These are phyloP conservation scores for Blakeslea trispora DNA, from an alignment of 371 early-diverging fungal species.

Conservation along the genomic window DNA sequence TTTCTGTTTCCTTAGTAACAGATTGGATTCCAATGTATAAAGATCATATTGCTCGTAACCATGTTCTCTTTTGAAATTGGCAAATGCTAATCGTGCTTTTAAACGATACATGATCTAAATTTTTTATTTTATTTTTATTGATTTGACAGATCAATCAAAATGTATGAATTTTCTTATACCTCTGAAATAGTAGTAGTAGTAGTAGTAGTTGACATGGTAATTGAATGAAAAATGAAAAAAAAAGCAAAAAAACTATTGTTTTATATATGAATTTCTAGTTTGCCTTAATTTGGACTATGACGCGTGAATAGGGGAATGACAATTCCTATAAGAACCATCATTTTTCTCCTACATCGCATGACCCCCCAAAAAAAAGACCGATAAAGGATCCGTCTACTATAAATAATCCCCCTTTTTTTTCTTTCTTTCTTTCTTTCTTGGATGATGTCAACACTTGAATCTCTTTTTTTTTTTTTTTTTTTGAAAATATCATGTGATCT, in stretches of 20 bases:
- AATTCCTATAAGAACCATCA: slow-evolving; percentile 1
- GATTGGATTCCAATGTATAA: slow-evolving; percentile 26
- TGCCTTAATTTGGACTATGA: slow-evolving; percentile 18
- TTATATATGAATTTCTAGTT: slow-evolving; percentile 2
- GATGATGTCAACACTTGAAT: too few relatives aligned
- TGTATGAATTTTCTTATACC: too few relatives aligned
- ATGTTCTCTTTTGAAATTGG: slow-evolving; percentile 34
- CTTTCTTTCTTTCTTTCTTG: too few relatives aligned
- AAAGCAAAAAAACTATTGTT: slow-evolving; percentile 4
- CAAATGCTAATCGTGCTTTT: slow-evolving; percentile 29
- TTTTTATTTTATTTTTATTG: not conserved
- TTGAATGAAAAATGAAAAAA: not conserved
- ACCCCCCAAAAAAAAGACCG: too few relatives aligned
- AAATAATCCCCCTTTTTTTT: too few relatives aligned
- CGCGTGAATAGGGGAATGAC: slow-evolving; percentile 21
- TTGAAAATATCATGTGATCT: too few relatives aligned
- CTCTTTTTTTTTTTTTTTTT: too few relatives aligned
- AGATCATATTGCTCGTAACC: slow-evolving; percentile 36
- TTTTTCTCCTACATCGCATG: not conserved
- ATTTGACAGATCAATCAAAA: too few relatives aligned
- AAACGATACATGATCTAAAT: not conserved
- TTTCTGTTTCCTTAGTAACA: slow-evolving; percentile 4
- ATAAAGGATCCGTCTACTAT: too few relatives aligned
- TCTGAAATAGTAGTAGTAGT: too few relatives aligned
- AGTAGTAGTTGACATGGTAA: not conserved